Percentiles rank a stretch among this genome's conserved stretches.
Conservation (phyloP, 1,139 yeast species). For the Geotrichum australiense region DNA sequence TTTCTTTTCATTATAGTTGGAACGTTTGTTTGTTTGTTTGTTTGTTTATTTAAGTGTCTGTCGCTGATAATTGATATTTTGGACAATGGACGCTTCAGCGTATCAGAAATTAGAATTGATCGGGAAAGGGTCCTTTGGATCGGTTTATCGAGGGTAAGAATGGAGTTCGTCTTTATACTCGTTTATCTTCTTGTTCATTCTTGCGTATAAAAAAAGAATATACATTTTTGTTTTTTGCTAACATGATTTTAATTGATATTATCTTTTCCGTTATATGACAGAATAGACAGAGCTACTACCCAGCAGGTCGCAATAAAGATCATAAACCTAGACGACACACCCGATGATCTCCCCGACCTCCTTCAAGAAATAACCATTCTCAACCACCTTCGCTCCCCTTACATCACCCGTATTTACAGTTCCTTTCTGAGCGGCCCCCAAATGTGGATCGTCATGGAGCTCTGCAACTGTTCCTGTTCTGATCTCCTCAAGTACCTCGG, state of each 20-base stretch:
- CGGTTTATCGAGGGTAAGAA: constrained; percentile 50
- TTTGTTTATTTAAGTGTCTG: no score
- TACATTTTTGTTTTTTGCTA: neutral
- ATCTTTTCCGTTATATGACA: constrained; percentile 4
- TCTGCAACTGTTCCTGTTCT: constrained; percentile 84
- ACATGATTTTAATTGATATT: neutral
- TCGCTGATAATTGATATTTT: neutral
- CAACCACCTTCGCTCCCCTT: constrained; percentile 54
- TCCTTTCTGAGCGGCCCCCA: constrained; percentile 56
- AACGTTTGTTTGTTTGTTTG: neutral
- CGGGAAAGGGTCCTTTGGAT: constrained; percentile 95
- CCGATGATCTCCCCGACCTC: constrained; percentile 61
- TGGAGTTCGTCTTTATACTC: no score
- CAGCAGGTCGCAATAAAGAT: constrained; percentile 68
- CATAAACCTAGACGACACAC: constrained; percentile 58
- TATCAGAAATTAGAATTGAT: constrained; percentile 52
- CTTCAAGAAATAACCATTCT: constrained; percentile 72
- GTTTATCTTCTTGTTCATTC: neutral
- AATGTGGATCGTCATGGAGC: constrained; percentile 89
- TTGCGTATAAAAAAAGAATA: neutral
- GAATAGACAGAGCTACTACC: constrained; percentile 31
- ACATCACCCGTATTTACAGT: constrained; percentile 56
- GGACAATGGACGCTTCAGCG: constrained; percentile 11
- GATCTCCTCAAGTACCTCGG: constrained; percentile 40
- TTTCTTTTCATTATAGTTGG: neutral